Percentiles rank a stretch among this genome's conserved stretches.
These are phyloP conservation scores for Aureobasidium sp. DNA, from an alignment of 2,329 filamentous ascomycete species.

Conservation along the genomic window DNA sequence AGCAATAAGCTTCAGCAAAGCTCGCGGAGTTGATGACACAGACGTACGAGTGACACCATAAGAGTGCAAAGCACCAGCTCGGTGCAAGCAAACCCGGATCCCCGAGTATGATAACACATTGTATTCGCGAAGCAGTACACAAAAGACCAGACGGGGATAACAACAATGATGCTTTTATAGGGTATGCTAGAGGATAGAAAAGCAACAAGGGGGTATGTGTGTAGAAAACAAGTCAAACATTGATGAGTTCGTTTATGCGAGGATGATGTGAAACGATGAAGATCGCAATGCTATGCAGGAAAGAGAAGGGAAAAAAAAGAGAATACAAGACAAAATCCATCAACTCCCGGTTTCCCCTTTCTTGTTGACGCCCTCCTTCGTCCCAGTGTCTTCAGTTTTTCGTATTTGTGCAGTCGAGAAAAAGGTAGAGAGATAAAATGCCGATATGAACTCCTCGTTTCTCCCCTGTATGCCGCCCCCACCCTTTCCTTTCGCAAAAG, in stretches of 20 bases:
- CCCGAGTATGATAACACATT: background rate
- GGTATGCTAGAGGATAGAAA: background rate
- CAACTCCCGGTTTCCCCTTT: background rate
- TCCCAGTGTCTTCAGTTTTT: background rate
- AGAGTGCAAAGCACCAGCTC: background rate
- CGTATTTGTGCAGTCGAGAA: background rate
- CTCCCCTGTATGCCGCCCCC: background rate
- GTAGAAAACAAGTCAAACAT: background rate
- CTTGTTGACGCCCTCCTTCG: background rate
- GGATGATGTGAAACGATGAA: background rate
- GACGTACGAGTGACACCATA: background rate
- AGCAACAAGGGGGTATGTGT: background rate
- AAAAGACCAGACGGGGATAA: background rate
- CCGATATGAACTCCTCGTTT: constrained; percentile 1
- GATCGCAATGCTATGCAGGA: constrained; percentile 13
- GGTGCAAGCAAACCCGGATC: background rate
- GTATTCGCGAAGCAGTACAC: background rate
- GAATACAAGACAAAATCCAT: background rate
- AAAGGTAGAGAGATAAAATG: background rate
- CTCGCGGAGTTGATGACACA: background rate
- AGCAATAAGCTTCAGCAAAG: too few relatives aligned
- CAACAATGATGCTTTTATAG: background rate
- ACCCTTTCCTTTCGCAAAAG: constrained; percentile 9
- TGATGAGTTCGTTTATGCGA: background rate
- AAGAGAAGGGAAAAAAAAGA: background rate